Evolutionary conservation across 805 yeast genomes (phyloP).

Genomic region (Monosporozyma aquatica): DNA sequence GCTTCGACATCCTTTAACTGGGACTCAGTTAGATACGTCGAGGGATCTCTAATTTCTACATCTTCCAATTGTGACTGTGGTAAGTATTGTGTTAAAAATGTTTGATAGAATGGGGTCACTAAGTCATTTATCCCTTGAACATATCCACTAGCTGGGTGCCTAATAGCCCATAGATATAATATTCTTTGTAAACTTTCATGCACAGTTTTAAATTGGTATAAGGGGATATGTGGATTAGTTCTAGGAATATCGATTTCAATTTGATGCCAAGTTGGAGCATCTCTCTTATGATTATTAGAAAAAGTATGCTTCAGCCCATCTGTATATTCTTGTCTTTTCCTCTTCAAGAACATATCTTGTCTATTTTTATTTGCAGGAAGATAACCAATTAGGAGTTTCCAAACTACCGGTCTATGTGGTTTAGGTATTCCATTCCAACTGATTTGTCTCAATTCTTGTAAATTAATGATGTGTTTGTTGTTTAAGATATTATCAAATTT

Average conservation of each 20-base stretch:
- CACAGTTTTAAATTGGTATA: slow-evolving; percentile 60
- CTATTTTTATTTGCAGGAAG: slow-evolving; percentile 78
- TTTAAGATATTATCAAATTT: slow-evolving; percentile 58
- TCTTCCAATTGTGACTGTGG: slow-evolving; percentile 33
- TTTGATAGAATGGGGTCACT: slow-evolving; percentile 86
- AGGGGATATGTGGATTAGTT: slow-evolving; percentile 75
- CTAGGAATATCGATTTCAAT: slow-evolving; percentile 90
- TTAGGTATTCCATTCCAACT: slow-evolving; percentile 94
- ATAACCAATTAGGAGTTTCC: slow-evolving; percentile 89
- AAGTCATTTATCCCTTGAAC: slow-evolving; percentile 96
- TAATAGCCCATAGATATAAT: slow-evolving; percentile 84
- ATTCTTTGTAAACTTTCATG: slow-evolving; percentile 76
- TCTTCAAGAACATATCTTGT: slow-evolving; percentile 54
- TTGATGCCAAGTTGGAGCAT: slow-evolving; percentile 87
- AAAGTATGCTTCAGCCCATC: slow-evolving; percentile 67
- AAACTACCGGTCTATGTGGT: slow-evolving; percentile 67
- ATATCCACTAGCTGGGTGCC: slow-evolving; percentile 97
- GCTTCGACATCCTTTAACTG: slow-evolving; percentile 74
- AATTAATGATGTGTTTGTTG: slow-evolving; percentile 46
- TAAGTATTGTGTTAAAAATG: slow-evolving; percentile 64
- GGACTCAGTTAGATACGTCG: slow-evolving; percentile 42
- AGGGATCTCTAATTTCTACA: slow-evolving; percentile 56
- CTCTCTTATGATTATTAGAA: slow-evolving; percentile 43
- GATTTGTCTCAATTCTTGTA: slow-evolving; percentile 61
- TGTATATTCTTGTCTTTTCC: slow-evolving; percentile 78